These are phyloP conservation scores for Berkeleyomyces rouxiae DNA, from an alignment of 2,329 filamentous ascomycete species.

Conservation along the genomic window DNA sequence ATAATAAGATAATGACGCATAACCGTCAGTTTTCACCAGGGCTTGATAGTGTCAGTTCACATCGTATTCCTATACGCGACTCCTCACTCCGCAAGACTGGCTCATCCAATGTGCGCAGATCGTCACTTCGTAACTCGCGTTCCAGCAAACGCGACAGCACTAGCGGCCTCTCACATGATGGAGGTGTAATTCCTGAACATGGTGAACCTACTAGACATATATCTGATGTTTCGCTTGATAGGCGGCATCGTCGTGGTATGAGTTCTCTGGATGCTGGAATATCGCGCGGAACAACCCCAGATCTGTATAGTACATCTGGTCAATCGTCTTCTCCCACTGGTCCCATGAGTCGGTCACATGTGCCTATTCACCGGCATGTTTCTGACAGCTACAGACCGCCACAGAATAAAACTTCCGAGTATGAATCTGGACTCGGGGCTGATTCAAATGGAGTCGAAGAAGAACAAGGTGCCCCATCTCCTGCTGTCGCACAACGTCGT, in stretches of 20 bases:
- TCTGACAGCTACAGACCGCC: constrained; percentile 9
- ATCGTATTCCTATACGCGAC: constrained; percentile 47
- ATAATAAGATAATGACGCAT: neutral
- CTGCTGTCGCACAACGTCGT: constrained; percentile 46
- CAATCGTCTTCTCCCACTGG: neutral
- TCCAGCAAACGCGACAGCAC: constrained; percentile 30
- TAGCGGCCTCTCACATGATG: constrained; percentile 16
- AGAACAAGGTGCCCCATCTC: constrained; percentile 54
- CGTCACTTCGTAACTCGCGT: constrained; percentile 32
- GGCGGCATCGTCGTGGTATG: constrained; percentile 7
- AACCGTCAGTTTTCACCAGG: constrained; percentile 19
- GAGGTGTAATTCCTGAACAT: constrained; percentile 27
- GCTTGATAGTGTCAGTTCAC: constrained; percentile 22
- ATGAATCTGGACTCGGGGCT: neutral
- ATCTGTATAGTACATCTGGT: neutral
- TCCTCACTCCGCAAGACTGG: constrained; percentile 48
- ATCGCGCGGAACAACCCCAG: neutral
- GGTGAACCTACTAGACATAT: constrained; percentile 19
- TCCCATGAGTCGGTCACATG: neutral
- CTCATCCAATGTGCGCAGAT: constrained; percentile 32
- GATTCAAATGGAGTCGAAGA: constrained; percentile 21
- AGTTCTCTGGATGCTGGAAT: constrained; percentile 8
- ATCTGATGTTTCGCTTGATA: neutral
- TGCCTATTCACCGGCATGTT: constrained; percentile 2
- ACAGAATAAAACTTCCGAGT: neutral